phyloP scores from a whole-genome alignment of 2,329 filamentous ascomycete species.

The Cyphellophora europaea region DNA sequence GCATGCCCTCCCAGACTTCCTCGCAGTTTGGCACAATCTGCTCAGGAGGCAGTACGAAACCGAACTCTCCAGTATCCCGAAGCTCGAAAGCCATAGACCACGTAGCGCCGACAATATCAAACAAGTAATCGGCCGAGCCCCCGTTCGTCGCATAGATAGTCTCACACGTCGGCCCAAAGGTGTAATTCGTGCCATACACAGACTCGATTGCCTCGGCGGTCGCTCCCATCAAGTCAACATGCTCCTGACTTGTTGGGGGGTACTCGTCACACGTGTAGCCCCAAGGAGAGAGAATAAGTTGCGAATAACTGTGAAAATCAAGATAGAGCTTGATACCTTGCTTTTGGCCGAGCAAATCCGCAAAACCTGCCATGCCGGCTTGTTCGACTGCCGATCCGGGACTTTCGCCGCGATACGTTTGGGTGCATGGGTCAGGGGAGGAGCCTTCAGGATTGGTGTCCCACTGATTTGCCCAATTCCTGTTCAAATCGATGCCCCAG shows the following conservation, averaged over 20 bases:
- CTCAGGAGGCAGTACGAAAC: slow-evolving; percentile 39
- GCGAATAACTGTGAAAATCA: slow-evolving; percentile 56
- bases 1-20: slow-evolving; percentile 37
- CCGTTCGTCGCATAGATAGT: slow-evolving; percentile 51
- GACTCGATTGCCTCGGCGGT: slow-evolving; percentile 46
- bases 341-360: slow-evolving; percentile 32
- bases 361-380: slow-evolving; percentile 38
- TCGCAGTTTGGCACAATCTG: slow-evolving; percentile 39
- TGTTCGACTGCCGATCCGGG: slow-evolving; percentile 44
- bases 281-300: slow-evolving; percentile 49
- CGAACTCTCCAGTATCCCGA: slow-evolving; percentile 38
- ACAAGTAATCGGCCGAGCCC: slow-evolving; percentile 34
- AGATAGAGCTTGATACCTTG: slow-evolving; percentile 53
- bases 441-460: slow-evolving; percentile 32
- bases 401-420: slow-evolving; percentile 34
- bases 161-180: slow-evolving; percentile 42
- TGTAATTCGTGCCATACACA: slow-evolving; percentile 39
- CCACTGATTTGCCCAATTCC: slow-evolving; percentile 50
- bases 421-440: slow-evolving; percentile 42
- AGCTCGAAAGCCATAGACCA: slow-evolving; percentile 42
- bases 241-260: slow-evolving; percentile 37
- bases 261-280: slow-evolving; percentile 48
- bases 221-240: slow-evolving; percentile 40
- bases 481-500: slow-evolving; percentile 47
- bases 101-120: slow-evolving; percentile 32